Percentiles rank a stretch among this genome's conserved stretches.
These are phyloP conservation scores for Chrysopogon serrulatus DNA, from an alignment of 176 grass and related monocot genomes.

Conservation along the genomic window DNA sequence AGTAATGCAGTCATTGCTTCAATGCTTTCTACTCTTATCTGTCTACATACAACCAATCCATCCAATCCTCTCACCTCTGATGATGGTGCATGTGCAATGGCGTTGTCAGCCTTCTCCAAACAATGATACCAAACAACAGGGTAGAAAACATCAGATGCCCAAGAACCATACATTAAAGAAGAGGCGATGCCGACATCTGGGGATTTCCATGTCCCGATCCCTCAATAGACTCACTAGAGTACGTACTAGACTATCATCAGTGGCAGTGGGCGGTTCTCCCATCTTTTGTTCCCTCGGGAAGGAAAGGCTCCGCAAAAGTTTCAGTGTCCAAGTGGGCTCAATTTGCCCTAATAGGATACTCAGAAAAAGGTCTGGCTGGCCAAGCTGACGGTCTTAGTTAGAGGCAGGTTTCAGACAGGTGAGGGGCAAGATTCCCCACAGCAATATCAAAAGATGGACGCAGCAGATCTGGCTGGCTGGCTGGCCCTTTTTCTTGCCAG, in stretches of 20 bases:
- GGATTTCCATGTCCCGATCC: constrained; percentile 68
- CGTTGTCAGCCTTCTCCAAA: constrained; percentile 5
- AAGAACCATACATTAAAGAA: constrained; percentile 34
- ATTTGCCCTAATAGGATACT: constrained; percentile 51
- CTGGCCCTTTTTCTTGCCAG: constrained; percentile 29
- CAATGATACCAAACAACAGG: not conserved
- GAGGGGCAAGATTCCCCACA: constrained; percentile 32
- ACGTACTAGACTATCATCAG: not conserved
- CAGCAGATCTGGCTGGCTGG: constrained; percentile 40
- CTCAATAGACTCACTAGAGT: constrained; percentile 45
- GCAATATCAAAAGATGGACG: constrained; percentile 34
- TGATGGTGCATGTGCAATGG: constrained; percentile 7
- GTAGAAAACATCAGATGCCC: constrained; percentile 15
- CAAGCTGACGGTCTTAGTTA: constrained; percentile 33
- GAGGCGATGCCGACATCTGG: constrained; percentile 48
- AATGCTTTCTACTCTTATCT: constrained; percentile 1
- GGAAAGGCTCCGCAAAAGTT: constrained; percentile 43
- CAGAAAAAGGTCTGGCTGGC: constrained; percentile 6
- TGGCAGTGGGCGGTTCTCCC: constrained; percentile 40
- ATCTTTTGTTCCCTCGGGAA: constrained; percentile 61
- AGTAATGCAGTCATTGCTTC: not conserved
- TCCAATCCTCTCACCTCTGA: constrained; percentile 8
- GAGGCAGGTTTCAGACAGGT: constrained; percentile 33
- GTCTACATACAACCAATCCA: not conserved
- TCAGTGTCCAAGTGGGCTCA: constrained; percentile 38